Base-by-base conservation (phyloP, 805 yeast genomes). In the Pichia nanzhaoensis region DNA sequence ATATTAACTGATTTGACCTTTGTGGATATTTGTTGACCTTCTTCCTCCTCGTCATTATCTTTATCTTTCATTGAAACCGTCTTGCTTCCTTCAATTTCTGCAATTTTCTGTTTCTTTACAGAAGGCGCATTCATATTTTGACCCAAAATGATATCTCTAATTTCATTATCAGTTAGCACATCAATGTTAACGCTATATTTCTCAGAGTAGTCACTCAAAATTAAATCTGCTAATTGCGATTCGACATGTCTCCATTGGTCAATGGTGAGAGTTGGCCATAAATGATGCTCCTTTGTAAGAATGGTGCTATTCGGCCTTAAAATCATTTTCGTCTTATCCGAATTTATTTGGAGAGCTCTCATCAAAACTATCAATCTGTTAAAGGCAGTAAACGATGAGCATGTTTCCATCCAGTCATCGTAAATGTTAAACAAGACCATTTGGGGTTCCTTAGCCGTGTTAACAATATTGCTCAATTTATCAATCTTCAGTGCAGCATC, bases 241-340 rank as follows among this genome's bases (percentile, higher is more conserved):
- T 93, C 99, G 27, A 90, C 86, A 36, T 79, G 81, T 40, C 84
- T 77, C 99, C 99, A 93, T 64, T 88, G 95, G 17, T 88, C 95
- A 50, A 83, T 86, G 4, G 78, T 67, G 46, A 89, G 80, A 1
- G 93, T 70, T 3, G 99, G 99, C 99, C 99, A 93, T 33, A 93
- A 65, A 60, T 89, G 96, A 58, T 90, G 84, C 31, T 77, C 82
- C 55, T 80, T 74, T 0, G 93, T 84, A 3, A 73, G 65, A 2
- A 85, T 75, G 0, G 82, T 73, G 35, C 80, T 71, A 54, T 87
- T 95, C 1, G 95, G 90, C 9, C 84, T 70, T 48, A 91, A 66
- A 41, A 89, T 81, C 52, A 81, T 63, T 58, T 83, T 84, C 0
- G 96, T 78, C 50, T 79, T 74, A 43, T 87, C 96, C 41, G 77